Evolutionary conservation across 176 grass and related monocot genomes (phyloP).

Genomic region (Coix lacrymajobi): DNA sequence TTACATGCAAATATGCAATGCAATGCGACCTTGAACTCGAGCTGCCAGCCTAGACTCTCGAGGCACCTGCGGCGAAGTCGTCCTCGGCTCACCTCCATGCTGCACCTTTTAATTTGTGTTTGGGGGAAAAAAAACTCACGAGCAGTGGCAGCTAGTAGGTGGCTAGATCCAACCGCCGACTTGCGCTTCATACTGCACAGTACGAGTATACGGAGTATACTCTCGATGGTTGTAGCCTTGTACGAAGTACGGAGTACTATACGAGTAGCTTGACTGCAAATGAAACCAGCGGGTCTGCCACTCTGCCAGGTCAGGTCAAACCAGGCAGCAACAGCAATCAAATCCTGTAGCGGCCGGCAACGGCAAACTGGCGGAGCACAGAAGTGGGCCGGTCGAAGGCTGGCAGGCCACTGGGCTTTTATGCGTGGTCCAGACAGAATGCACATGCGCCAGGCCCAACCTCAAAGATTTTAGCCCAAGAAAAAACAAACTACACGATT

Average conservation of each 20-base stretch:
- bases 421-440: too few species aligned
- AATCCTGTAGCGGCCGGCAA: not conserved
- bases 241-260: too few species aligned
- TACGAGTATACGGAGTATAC: too few species aligned
- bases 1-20: not conserved
- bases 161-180: not conserved
- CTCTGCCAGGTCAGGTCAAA: too few species aligned
- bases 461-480: not conserved
- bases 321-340: not conserved
- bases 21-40: not conserved
- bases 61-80: slow-evolving; percentile 19
- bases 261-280: not conserved
- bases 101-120: not conserved
- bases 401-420: not conserved
- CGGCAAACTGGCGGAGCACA: not conserved
- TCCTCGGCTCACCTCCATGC: not conserved
- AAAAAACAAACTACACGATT: not conserved
- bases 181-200: not conserved
- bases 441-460: not conserved
- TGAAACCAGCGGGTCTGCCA: not conserved
- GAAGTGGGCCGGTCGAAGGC: not conserved
- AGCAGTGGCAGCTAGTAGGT: not conserved
- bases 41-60: not conserved
- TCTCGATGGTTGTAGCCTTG: not conserved
- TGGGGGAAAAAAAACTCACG: not conserved